phyloP scores from a whole-genome alignment of 805 yeast genomes.

The Ogataea sp. region DNA sequence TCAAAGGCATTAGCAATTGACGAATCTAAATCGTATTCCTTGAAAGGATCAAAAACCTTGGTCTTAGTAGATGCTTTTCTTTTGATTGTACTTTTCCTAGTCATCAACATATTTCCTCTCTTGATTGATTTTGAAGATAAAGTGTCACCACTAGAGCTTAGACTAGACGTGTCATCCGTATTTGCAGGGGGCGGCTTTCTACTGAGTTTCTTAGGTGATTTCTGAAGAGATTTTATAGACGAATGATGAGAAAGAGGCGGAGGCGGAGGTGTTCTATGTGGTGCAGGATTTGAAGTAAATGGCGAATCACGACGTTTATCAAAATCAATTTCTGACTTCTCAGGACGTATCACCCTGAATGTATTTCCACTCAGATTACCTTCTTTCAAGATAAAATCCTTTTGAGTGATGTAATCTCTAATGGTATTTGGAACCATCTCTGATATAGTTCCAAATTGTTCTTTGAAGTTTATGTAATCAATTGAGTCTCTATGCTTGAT shows the following conservation, averaged over 20 bases:
- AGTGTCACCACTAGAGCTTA: constrained; percentile 2
- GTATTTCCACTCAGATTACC: constrained; percentile 24
- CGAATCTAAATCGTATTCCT: constrained; percentile 66
- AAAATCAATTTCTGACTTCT: constrained; percentile 70
- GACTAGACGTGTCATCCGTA: constrained; percentile 3
- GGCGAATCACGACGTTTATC: constrained; percentile 76
- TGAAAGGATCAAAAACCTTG: constrained; percentile 39
- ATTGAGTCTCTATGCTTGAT: constrained; percentile 22
- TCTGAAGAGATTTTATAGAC: constrained; percentile 1
- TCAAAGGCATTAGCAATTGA: constrained; percentile 58
- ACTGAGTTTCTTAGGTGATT: constrained; percentile 1
- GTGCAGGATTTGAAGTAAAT: constrained; percentile 57
- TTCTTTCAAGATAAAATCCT: constrained; percentile 2
- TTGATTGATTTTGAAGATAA: constrained; percentile 3
- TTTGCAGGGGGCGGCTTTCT: constrained; percentile 19
- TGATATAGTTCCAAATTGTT: constrained; percentile 8
- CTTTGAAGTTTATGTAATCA: constrained; percentile 56
- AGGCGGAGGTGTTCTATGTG: constrained; percentile 66
- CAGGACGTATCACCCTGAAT: constrained; percentile 60
- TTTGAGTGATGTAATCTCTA: not conserved
- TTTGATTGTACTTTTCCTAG: constrained; percentile 6
- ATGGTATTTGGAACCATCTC: not conserved
- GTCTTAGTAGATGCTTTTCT: not conserved
- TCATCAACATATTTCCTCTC: constrained; percentile 7
- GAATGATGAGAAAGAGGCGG: constrained; percentile 25